Conservation (phyloP, 805 yeast species). For the Clavispora santaluciae region DNA sequence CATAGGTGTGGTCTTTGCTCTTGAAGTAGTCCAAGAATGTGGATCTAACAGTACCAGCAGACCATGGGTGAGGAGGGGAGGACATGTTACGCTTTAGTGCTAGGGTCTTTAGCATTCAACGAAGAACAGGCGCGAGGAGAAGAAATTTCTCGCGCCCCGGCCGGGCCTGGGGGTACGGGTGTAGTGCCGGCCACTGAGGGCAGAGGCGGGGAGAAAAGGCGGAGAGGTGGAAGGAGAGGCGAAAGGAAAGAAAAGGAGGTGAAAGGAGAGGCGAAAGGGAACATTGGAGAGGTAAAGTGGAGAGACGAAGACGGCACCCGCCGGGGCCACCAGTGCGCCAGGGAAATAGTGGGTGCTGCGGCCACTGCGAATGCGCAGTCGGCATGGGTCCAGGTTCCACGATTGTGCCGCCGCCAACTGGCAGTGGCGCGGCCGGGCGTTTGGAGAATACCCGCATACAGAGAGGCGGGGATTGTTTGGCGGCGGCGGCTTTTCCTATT, state of each 20-base stretch:
- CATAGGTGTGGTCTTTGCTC: conserved; percentile 65
- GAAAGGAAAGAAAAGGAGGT: neutral
- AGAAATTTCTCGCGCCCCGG: neutral
- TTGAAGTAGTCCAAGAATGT: conserved; percentile 83
- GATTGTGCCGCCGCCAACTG: too few relatives aligned
- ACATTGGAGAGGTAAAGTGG: neutral
- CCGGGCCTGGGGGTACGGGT: neutral
- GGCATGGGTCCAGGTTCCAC: too few relatives aligned
- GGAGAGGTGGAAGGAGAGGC: neutral
- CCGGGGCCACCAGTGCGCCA: too few relatives aligned
- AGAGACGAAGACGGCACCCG: neutral
- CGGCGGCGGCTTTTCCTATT: too few relatives aligned
- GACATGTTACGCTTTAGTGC: conserved; percentile 14
- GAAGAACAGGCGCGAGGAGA: conserved; percentile 1
- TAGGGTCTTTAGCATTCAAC: conserved; percentile 15
- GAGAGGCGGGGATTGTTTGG: too few relatives aligned
- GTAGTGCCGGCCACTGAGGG: neutral
- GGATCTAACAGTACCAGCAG: conserved; percentile 59
- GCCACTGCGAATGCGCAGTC: too few relatives aligned
- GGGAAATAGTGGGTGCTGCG: too few relatives aligned
- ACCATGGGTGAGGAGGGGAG: conserved; percentile 25
- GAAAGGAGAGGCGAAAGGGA: neutral
- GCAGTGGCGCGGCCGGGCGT: too few relatives aligned
- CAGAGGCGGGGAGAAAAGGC: neutral
- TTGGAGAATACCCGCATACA: too few relatives aligned